Evolutionary conservation across 306 rosid genomes (phyloP), one percentile per base, ranked within the genome.

Genomic region (Castanopsis chinensis): DNA sequence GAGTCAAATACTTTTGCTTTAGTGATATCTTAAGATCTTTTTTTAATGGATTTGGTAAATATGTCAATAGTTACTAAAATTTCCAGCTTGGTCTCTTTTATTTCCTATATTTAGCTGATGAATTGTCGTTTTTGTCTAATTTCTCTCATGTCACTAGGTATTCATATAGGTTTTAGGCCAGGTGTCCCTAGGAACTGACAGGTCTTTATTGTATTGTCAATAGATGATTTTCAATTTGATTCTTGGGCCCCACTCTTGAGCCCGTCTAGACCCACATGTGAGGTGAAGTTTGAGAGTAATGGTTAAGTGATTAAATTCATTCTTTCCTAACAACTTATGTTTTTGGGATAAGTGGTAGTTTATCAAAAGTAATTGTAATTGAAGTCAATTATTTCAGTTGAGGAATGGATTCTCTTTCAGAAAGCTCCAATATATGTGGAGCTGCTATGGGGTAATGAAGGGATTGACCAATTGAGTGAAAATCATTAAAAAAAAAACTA

Each of bases 341-440:
- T 49, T 49, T 49, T 49, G 53, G 53, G 53, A 12, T 13, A 49
- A 49, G 53, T 49, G 17, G 17, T 49, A 49, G 53, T 49, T 49
- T 49, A 49, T 64, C n/a, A 7, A 11, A 30, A 2, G 6, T 30
- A 30, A 3, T 64, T 64, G 43, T 27, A 27, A 27, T 30, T 15
- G 21, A 28, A 6, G 21, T 28, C 32, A 28, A 6, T 12, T 19
- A 18, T 64, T 63, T 5, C 37, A 15, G 45, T 30, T 64, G 45
- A 5, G 45, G 21, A 64, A 64, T 64, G 70, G 43, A 15, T 64
- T 33, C 9, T 17, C 27, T 21, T 59, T 59, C 65, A 23, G 65
- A 59, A 59, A 59, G 65, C 68, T 76, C 60, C 6, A 19, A 32
- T 25, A 61, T 74, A 68, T 63, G 28, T 43, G 59, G 54, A 76